Conservation (phyloP, 208 protist genomes). For the Acanthamoeba royreba region DNA sequence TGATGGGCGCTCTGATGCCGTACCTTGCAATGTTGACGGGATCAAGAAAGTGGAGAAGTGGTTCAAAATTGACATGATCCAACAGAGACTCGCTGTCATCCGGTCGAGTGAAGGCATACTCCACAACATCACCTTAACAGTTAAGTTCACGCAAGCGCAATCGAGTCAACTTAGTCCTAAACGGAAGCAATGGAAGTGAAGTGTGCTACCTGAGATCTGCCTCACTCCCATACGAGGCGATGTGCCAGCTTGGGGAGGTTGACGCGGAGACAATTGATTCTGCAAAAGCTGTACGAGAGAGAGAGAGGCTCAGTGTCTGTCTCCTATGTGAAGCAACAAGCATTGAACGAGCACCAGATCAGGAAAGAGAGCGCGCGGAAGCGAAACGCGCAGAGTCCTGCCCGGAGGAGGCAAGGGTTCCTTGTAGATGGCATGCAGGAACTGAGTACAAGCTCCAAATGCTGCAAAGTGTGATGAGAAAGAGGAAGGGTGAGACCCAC, state of each 20-base stretch:
- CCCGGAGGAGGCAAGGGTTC: neutral
- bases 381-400: neutral
- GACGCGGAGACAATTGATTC: neutral
- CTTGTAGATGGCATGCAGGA: neutral
- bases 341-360: too few relatives aligned
- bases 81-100: slow-evolving; percentile 14
- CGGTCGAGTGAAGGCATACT: neutral
- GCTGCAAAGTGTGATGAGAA: slow-evolving; percentile 8
- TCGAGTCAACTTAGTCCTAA: too few relatives aligned
- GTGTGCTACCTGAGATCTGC: too few relatives aligned
- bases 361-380: neutral
- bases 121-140: too few relatives aligned
- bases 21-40: neutral
- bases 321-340: too few relatives aligned
- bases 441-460: neutral
- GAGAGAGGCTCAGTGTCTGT: neutral
- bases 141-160: too few relatives aligned
- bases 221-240: too few relatives aligned
- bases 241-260: neutral
- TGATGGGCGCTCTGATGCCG: too few relatives aligned
- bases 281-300: neutral
- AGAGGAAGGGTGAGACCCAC: too few relatives aligned
- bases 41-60: neutral
- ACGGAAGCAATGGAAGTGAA: too few relatives aligned
- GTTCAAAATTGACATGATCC: slow-evolving; percentile 11